Percentiles rank a stretch among this genome's conserved stretches.
Evolutionary conservation across 2,329 filamentous ascomycete species (phyloP).

Genomic region (Verticillium nubilum): DNA sequence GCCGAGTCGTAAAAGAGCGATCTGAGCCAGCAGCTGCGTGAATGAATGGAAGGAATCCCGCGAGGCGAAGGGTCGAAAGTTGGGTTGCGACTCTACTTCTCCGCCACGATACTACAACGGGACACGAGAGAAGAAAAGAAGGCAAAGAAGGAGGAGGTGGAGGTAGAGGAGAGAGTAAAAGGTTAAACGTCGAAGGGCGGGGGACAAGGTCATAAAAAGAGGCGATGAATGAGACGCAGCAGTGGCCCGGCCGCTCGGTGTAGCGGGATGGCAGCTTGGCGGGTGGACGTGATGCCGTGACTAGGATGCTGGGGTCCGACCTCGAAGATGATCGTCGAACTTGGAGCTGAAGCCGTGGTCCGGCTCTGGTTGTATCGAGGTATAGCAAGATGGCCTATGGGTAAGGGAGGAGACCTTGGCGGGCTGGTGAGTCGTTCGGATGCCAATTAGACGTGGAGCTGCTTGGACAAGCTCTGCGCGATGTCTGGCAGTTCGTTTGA

Average conservation of each 20-base stretch:
- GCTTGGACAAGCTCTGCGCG: slow-evolving; percentile 17
- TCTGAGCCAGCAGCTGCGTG: slow-evolving; percentile 55
- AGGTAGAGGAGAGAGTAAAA: slow-evolving; percentile 14
- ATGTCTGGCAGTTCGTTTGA: slow-evolving; percentile 8
- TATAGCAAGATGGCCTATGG: background rate
- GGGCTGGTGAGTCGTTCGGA: slow-evolving; percentile 19
- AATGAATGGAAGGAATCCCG: slow-evolving; percentile 26
- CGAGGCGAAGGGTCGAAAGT: slow-evolving; percentile 25
- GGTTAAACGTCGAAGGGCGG: slow-evolving; percentile 10
- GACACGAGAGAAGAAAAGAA: slow-evolving; percentile 24
- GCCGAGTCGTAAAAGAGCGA: slow-evolving; percentile 27
- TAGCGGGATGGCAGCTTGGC: slow-evolving; percentile 6
- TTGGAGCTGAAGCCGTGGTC: background rate
- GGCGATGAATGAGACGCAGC: slow-evolving; percentile 7
- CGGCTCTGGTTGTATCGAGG: background rate
- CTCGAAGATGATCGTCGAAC: background rate
- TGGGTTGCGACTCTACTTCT: slow-evolving; percentile 37
- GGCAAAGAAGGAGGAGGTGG: slow-evolving; percentile 14
- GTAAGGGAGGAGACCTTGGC: background rate
- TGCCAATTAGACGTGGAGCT: slow-evolving; percentile 34
- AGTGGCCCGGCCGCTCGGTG: slow-evolving; percentile 1
- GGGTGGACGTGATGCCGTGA: slow-evolving; percentile 6
- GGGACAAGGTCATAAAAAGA: slow-evolving; percentile 34
- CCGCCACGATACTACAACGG: slow-evolving; percentile 29
- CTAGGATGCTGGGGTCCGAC: slow-evolving; percentile 6